Evolutionary conservation across 176 grass and related monocot species (phyloP).

Genomic region (Oryza glaberrima): DNA sequence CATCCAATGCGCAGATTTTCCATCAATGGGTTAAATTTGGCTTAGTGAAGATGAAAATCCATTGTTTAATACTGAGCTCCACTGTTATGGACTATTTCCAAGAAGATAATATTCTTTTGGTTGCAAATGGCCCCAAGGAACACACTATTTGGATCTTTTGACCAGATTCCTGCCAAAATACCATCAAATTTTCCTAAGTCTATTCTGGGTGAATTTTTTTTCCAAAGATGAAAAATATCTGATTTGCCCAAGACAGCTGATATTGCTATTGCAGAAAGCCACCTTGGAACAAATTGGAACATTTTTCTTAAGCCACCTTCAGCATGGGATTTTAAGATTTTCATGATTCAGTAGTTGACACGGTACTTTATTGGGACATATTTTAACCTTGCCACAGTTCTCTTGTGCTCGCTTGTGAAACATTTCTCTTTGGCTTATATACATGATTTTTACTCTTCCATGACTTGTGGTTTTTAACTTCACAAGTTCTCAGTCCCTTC

Average conservation of each 20-base stretch:
- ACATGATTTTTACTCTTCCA: slow-evolving; percentile 4
- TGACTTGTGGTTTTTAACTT: slow-evolving; percentile 2
- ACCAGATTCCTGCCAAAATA: not conserved
- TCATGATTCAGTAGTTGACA: slow-evolving; percentile 1
- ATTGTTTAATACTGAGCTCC: not conserved
- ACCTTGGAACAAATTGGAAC: slow-evolving; percentile 4
- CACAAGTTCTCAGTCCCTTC: slow-evolving; percentile 22
- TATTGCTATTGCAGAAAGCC: not conserved
- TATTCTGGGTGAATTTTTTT: not conserved
- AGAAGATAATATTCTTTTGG: not conserved
- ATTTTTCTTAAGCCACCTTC: not conserved
- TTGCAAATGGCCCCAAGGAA: slow-evolving; percentile 5
- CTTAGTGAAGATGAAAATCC: not conserved
- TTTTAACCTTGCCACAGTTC: not conserved
- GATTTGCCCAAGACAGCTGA: not conserved
- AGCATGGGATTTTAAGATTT: not conserved
- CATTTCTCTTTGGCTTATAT: not conserved
- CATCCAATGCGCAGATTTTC: not conserved
- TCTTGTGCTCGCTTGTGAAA: not conserved
- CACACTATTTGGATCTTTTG: not conserved
- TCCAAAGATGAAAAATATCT: not conserved
- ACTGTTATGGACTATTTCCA: slow-evolving; percentile 1
- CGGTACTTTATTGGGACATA: not conserved
- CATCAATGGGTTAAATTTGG: slow-evolving; percentile 9
- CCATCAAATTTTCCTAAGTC: slow-evolving; percentile 7